Conservation (phyloP, 2,329 filamentous ascomycete species). For the Pseudogymnoascus sp. region DNA sequence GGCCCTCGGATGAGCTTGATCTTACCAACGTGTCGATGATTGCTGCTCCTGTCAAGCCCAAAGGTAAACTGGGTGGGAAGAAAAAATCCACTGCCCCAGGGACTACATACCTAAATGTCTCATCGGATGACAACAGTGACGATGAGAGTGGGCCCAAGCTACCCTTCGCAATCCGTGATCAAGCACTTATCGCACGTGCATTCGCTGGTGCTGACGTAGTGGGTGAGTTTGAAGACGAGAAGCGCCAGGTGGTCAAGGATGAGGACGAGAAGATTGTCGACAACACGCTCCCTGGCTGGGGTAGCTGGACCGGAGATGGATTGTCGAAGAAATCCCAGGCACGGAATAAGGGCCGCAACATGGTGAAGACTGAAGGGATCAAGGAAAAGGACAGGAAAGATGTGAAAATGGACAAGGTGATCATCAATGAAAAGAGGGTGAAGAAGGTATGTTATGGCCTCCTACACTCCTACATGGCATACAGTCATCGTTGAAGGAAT, state of each 20-base stretch:
- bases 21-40: conserved; percentile 27
- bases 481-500: not conserved
- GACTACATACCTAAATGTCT: conserved; percentile 19
- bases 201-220: conserved; percentile 86
- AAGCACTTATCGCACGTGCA: conserved; percentile 68
- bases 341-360: conserved; percentile 52
- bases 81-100: conserved; percentile 23
- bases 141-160: conserved; percentile 46
- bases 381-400: conserved; percentile 74
- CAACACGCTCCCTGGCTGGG: conserved; percentile 89
- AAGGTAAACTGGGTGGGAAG: conserved; percentile 23
- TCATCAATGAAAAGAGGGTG: conserved; percentile 83
- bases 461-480: not conserved
- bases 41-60: conserved; percentile 22
- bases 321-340: conserved; percentile 64
- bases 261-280: conserved; percentile 80
- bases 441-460: conserved; percentile 60
- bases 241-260: conserved; percentile 60
- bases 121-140: conserved; percentile 29
- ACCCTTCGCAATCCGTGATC: conserved; percentile 52
- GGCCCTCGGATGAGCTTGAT: conserved; percentile 27
- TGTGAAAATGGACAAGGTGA: conserved; percentile 72
- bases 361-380: conserved; percentile 64
- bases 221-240: conserved; percentile 73
- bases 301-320: conserved; percentile 80